Base-by-base conservation (phyloP, 2,329 filamentous ascomycete species). In the Mariannaea sp. region DNA sequence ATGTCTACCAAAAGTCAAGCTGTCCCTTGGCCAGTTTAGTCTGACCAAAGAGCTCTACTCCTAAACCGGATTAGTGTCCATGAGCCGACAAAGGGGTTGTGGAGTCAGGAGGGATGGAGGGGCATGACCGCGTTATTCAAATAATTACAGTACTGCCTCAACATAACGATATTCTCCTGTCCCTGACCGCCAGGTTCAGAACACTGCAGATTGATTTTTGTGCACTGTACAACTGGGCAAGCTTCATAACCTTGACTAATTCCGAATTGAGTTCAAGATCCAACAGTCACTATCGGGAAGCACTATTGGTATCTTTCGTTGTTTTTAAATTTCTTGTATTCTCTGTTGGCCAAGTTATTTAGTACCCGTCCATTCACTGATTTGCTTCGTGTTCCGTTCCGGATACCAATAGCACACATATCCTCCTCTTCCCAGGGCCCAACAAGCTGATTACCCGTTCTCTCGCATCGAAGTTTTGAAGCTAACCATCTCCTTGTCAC, bases 1-100 rank as follows among this genome's bases (percentile, higher is more conserved):
- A 57, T 65, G 63, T 55, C 50, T 50, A 38, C 17, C 19, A 20
- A 19, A 49, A 47, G 65, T 68, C 61, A 67, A 69, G 65, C 65
- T 69, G 66, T 67, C 63, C 64, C 58, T 58, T 43, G 55, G 44
- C 35, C 22, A 39, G 52, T 54, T n/a, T n/a, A n/a, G n/a, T n/a
- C n/a, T 50, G 54, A 56, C 41, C 39, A 41, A 39, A 50, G 44
- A 62, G 56, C 65, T 64, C 52, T 59, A 62, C 49, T 45, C 61
- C 58, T 19, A 53, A 67, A 59, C 38, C 26, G 62, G 63, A 50
- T 53, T 69, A 47, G 65, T 43, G 45, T 38, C 22, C 39, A 32
- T 47, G 35, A 22, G 29, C 42, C 36, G 30, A 33, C 20, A 55
- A 39, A 61, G 49, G 62, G 55, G 58, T 57, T 58, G 59, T 51